These are phyloP conservation scores for Salix caprea DNA, from an alignment of 345 rosid genomes.

Conservation along the genomic window DNA sequence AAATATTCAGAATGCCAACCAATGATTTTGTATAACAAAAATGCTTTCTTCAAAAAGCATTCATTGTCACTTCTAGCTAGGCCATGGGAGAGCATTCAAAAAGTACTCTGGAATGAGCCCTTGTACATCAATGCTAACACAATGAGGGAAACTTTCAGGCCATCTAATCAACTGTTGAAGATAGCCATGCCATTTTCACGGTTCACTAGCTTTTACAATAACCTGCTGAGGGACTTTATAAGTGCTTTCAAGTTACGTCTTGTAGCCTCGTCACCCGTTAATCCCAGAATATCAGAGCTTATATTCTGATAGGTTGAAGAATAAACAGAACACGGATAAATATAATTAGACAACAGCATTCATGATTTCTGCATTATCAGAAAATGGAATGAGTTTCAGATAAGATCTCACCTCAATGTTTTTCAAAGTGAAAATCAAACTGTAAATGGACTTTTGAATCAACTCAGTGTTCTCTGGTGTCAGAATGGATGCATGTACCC, in stretches of 20 bases:
- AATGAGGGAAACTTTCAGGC: neutral
- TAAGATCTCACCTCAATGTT: conserved; percentile 69
- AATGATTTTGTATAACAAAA: neutral
- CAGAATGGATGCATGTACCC: conserved; percentile 60
- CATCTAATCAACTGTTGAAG: neutral
- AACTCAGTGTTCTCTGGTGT: conserved; percentile 92
- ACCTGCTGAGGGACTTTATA: conserved; percentile 92
- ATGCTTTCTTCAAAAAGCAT: neutral
- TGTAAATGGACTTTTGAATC: conserved; percentile 75
- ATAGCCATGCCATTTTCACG: neutral
- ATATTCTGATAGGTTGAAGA: conserved; percentile 51
- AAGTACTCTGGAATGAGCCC: neutral
- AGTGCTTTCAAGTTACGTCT: conserved; percentile 80
- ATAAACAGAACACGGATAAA: neutral
- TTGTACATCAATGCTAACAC: neutral
- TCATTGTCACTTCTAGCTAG: neutral
- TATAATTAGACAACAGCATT: neutral
- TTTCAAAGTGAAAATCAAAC: conserved; percentile 83
- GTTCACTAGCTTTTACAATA: conserved; percentile 42
- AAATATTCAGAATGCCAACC: conserved; percentile 1
- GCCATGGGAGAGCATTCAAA: neutral
- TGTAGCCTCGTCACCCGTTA: conserved; percentile 95
- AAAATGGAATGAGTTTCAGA: neutral
- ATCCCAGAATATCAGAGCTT: conserved; percentile 93
- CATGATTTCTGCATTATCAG: neutral